phyloP scores from a whole-genome alignment of 2,329 filamentous ascomycete genomes.

The Ceratocystis alfenasii region DNA sequence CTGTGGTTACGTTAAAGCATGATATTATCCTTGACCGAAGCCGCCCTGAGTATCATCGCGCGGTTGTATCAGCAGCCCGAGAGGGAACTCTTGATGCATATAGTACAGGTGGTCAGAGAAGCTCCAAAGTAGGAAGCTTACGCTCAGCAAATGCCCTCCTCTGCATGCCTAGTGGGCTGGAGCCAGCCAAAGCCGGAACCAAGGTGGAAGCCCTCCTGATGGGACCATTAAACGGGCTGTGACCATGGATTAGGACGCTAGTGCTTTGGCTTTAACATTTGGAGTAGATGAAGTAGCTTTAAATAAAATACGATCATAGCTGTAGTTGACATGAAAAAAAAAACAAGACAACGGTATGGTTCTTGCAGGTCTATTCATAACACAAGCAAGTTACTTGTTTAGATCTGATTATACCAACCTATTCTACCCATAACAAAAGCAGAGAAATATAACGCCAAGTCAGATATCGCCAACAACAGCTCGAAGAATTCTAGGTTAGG shows the following conservation, averaged over 20 bases:
- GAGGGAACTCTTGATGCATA: conserved; percentile 60
- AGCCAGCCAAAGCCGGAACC: conserved; percentile 54
- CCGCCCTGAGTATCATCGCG: conserved; percentile 84
- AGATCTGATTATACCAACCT: conserved; percentile 13
- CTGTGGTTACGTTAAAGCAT: conserved; percentile 59
- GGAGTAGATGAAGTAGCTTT: background rate
- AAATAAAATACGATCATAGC: background rate
- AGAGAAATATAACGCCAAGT: conserved; percentile 19
- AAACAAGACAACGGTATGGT: conserved; percentile 11
- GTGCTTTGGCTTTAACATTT: too few relatives aligned
- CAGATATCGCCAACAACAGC: conserved; percentile 18
- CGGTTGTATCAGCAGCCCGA: conserved; percentile 50
- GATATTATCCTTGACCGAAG: conserved; percentile 62
- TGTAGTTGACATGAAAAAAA: background rate
- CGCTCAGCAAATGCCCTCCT: conserved; percentile 79
- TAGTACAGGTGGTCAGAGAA: conserved; percentile 83
- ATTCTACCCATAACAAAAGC: conserved; percentile 19
- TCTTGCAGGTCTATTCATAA: conserved; percentile 10
- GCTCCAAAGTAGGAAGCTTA: conserved; percentile 78
- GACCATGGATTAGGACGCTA: background rate
- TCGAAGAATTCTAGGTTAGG: conserved; percentile 17
- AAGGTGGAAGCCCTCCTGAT: conserved; percentile 71
- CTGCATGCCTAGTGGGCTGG: conserved; percentile 55
- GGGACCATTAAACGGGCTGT: conserved; percentile 27
- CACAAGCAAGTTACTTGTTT: conserved; percentile 6